phyloP scores from a whole-genome alignment of 2,329 filamentous ascomycete species.

The Calonectria fujianensis region DNA sequence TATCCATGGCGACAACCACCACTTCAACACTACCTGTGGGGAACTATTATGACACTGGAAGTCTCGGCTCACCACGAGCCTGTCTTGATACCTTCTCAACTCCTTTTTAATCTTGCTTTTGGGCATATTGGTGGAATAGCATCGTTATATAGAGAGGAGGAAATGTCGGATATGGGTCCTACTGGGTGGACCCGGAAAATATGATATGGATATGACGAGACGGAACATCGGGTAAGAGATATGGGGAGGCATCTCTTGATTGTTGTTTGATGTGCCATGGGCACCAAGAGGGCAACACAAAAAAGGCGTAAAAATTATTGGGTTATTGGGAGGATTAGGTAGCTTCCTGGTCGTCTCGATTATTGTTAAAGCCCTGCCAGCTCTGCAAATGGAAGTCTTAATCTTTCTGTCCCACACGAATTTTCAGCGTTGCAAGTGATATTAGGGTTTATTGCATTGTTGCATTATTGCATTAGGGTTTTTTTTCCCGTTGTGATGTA shows the following conservation, averaged over 20 bases:
- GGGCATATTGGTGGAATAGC: constrained; percentile 38
- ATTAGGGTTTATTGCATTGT: neutral
- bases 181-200: constrained; percentile 40
- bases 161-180: constrained; percentile 40
- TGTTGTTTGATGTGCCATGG: constrained; percentile 43
- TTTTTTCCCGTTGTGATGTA: neutral
- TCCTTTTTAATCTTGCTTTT: constrained; percentile 54
- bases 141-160: constrained; percentile 52
- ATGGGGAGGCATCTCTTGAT: constrained; percentile 43
- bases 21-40: constrained; percentile 55
- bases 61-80: constrained; percentile 42
- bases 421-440: constrained; percentile 28
- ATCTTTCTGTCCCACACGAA: constrained; percentile 51
- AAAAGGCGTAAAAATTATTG: constrained; percentile 54
- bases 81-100: constrained; percentile 54
- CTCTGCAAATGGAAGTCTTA: constrained; percentile 55
- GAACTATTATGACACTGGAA: constrained; percentile 48
- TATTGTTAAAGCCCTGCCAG: constrained; percentile 44
- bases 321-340: constrained; percentile 49
- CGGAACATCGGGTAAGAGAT: constrained; percentile 46
- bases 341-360: constrained; percentile 53
- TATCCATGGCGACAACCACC: constrained; percentile 49
- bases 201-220: constrained; percentile 50
- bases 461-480: constrained; percentile 11
- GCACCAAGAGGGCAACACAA: constrained; percentile 48